phyloP scores from a whole-genome alignment of 208 protist genomes.

The Leptomonas seymouri region DNA sequence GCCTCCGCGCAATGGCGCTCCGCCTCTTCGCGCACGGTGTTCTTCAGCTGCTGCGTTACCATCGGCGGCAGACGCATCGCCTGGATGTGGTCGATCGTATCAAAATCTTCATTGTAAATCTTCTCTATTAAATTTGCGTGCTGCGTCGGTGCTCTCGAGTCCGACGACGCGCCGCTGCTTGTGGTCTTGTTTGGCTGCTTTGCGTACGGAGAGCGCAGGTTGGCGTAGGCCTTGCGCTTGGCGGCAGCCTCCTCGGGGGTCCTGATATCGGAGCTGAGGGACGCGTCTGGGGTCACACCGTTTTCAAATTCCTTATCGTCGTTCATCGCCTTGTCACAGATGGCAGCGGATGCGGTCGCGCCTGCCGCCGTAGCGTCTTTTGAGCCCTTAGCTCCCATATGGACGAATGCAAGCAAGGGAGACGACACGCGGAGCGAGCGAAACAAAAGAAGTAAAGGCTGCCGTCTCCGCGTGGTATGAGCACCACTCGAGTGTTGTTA shows the following conservation, averaged over 20 bases:
- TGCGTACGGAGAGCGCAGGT: slow-evolving; percentile 31
- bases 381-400: slow-evolving; percentile 12
- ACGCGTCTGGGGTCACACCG: slow-evolving; percentile 23
- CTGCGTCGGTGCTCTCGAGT: neutral
- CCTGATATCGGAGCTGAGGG: slow-evolving; percentile 37
- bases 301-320: slow-evolving; percentile 3
- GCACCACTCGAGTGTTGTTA: no score
- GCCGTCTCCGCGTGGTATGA: no score
- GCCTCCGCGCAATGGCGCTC: slow-evolving; percentile 72
- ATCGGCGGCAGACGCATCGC: slow-evolving; percentile 74
- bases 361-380: slow-evolving; percentile 1
- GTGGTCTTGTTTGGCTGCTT: neutral
- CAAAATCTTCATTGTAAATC: slow-evolving; percentile 85
- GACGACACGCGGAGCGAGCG: neutral
- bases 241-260: slow-evolving; percentile 43
- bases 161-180: neutral
- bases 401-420: neutral
- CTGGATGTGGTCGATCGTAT: slow-evolving; percentile 73
- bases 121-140: slow-evolving; percentile 65
- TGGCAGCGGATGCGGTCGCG: neutral
- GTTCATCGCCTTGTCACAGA: neutral
- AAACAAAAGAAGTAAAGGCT: neutral
- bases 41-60: slow-evolving; percentile 64
- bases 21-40: slow-evolving; percentile 53
- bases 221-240: slow-evolving; percentile 46